Evolutionary conservation across 139 green algal species (phyloP).

Genomic region (Monoraphidium neglectum): DNA sequence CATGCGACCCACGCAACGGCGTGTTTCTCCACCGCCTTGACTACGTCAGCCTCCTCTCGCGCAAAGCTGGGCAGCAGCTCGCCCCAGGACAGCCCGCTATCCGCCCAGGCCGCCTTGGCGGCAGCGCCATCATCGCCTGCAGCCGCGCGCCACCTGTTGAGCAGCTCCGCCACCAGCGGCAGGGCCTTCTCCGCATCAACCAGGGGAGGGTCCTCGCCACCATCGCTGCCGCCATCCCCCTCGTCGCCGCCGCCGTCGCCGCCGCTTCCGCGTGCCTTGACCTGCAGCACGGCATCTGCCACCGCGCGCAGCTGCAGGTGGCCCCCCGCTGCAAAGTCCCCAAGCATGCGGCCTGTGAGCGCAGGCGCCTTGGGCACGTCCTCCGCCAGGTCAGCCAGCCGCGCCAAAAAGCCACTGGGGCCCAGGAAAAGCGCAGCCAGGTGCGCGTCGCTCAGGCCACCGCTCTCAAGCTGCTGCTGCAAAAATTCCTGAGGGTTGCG

Average conservation of each 20-base stretch:
- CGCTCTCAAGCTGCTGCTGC: not conserved
- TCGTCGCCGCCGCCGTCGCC: slow-evolving; percentile 18
- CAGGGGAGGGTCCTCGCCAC: slow-evolving; percentile 18
- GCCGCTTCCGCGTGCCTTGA: not conserved
- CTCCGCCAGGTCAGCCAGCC: slow-evolving; percentile 22
- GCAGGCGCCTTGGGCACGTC: slow-evolving; percentile 41
- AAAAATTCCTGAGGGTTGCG: too few species aligned
- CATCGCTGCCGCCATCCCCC: too few species aligned
- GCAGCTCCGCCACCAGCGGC: slow-evolving; percentile 13
- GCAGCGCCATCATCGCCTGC: slow-evolving; percentile 9
- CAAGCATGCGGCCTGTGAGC: not conserved
- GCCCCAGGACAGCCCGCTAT: not conserved
- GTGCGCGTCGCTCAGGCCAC: not conserved
- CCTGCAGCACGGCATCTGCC: slow-evolving; percentile 9
- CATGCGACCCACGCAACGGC: not conserved
- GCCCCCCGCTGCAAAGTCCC: not conserved
- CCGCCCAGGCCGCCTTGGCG: slow-evolving; percentile 18
- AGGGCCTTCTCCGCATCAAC: slow-evolving; percentile 15
- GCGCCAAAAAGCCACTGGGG: not conserved
- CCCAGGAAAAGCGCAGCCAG: not conserved
- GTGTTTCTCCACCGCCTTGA: not conserved
- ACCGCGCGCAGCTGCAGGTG: slow-evolving; percentile 2
- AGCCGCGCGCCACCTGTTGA: not conserved
- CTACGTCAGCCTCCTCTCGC: slow-evolving; percentile 3
- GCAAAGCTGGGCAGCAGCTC: slow-evolving; percentile 32